Evolutionary conservation across 805 yeast genomes (phyloP).

Genomic region (Cyberlindnera xylosilytica): DNA sequence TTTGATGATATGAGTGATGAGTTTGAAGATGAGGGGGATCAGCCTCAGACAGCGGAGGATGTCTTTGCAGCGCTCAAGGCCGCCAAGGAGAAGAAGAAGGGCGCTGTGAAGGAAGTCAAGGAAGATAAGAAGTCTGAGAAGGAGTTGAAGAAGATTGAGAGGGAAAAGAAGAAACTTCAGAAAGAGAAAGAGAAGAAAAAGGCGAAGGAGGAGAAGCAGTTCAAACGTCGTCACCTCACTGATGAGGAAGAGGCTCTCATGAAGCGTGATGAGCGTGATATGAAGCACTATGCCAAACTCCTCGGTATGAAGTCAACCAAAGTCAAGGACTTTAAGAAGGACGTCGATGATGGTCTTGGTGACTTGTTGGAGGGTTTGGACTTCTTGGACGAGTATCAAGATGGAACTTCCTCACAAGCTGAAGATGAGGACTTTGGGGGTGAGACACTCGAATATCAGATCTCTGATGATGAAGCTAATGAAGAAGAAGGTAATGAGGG

Average conservation of each 20-base stretch:
- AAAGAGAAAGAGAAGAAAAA: constrained; percentile 8
- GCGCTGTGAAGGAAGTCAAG: constrained; percentile 7
- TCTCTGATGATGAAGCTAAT: constrained; percentile 20
- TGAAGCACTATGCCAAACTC: constrained; percentile 78
- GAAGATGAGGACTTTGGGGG: constrained; percentile 22
- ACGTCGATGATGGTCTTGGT: constrained; percentile 74
- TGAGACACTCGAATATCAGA: not conserved
- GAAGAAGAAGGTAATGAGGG: constrained; percentile 18
- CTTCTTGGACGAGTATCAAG: constrained; percentile 36
- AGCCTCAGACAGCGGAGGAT: constrained; percentile 37
- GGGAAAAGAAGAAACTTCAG: constrained; percentile 10
- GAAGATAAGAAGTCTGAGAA: constrained; percentile 27
- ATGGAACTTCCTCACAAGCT: constrained; percentile 18
- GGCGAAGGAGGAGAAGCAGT: constrained; percentile 11
- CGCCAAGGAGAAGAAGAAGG: constrained; percentile 32
- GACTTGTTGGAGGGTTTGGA: constrained; percentile 74
- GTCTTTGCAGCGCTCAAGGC: constrained; percentile 44
- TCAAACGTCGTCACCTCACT: constrained; percentile 28
- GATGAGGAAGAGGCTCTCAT: constrained; percentile 47
- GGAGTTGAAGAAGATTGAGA: constrained; percentile 4
- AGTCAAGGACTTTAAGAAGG: constrained; percentile 44
- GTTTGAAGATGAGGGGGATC: constrained; percentile 28
- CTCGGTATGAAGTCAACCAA: constrained; percentile 63
- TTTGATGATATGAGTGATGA: constrained; percentile 15
- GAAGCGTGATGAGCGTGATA: constrained; percentile 70